Percentiles rank a stretch among this genome's conserved stretches.
Conservation (phyloP, 352 stramenopile species). For the Phytophthora vignae region DNA sequence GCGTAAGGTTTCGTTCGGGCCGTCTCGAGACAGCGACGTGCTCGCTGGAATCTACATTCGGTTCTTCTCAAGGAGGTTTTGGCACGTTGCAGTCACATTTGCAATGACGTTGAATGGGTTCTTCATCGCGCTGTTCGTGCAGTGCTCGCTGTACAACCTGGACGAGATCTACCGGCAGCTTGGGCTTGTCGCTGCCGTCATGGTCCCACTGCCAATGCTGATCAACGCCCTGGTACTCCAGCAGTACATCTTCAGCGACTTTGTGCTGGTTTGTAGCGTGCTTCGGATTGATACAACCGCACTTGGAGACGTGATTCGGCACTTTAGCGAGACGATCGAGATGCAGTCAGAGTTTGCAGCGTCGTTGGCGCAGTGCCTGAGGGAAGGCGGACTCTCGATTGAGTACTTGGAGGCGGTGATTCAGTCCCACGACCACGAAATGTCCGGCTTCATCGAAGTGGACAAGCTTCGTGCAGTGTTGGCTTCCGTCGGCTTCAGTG, state of each 20-base stretch:
- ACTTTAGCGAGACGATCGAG: constrained; percentile 64
- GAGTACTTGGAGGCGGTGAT: constrained; percentile 43
- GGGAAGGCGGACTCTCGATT: constrained; percentile 13
- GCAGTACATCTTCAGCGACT: constrained; percentile 59
- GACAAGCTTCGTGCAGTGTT: constrained; percentile 51
- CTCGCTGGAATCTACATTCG: constrained; percentile 24
- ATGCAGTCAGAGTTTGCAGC: constrained; percentile 55
- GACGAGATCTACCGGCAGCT: constrained; percentile 44
- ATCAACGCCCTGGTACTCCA: constrained; percentile 66
- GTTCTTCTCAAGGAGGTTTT: constrained; percentile 61
- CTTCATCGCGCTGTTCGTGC: constrained; percentile 60
- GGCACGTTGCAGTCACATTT: constrained; percentile 62
- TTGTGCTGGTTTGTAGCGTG: constrained; percentile 59
- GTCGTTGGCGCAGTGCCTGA: constrained; percentile 38
- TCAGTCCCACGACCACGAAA: constrained; percentile 26
- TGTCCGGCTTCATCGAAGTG: constrained; percentile 44
- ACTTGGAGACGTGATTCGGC: constrained; percentile 54
- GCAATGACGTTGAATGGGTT: constrained; percentile 71
- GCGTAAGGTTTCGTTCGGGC: constrained; percentile 13
- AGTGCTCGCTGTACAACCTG: constrained; percentile 62
- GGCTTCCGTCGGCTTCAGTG: constrained; percentile 42
- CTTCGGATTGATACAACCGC: constrained; percentile 53
- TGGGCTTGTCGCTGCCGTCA: constrained; percentile 18
- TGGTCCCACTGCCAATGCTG: constrained; percentile 48
- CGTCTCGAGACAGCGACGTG: constrained; percentile 13